These are phyloP conservation scores for Colletotrichum sp. DNA, from an alignment of 2,329 filamentous ascomycete genomes.

Conservation along the genomic window DNA sequence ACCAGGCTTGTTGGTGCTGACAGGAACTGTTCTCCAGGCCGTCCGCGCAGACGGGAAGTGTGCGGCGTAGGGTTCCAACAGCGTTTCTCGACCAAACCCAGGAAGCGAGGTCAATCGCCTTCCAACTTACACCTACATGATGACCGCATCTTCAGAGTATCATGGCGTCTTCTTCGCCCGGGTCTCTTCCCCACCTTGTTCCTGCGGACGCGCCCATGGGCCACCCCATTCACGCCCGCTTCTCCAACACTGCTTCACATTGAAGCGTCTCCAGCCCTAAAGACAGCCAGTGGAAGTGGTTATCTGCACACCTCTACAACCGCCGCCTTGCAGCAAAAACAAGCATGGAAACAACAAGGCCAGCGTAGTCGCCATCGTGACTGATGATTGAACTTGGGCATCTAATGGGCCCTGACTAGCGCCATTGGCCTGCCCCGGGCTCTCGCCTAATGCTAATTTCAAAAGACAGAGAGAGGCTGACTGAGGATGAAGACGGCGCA, in stretches of 20 bases:
- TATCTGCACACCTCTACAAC: constrained; percentile 10
- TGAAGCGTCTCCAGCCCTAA: constrained; percentile 7
- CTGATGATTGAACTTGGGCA: background rate
- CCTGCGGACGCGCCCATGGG: background rate
- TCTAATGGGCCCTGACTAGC: background rate
- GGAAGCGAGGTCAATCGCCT: background rate
- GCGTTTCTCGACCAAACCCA: background rate
- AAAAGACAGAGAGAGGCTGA: constrained; percentile 8
- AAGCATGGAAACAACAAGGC: background rate
- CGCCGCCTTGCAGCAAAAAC: constrained; percentile 5
- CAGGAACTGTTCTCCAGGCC: background rate
- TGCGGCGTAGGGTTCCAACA: background rate
- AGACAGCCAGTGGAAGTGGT: background rate
- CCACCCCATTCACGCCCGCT: constrained; percentile 10
- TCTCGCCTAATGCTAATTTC: background rate
- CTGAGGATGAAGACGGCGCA: constrained; percentile 9
- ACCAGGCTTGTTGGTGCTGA: constrained; percentile 16
- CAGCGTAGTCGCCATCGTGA: constrained; percentile 16
- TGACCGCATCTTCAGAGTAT: constrained; percentile 19
- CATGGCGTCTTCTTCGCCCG: constrained; percentile 6
- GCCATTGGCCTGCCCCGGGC: background rate
- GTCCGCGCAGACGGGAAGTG: background rate
- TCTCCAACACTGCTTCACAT: constrained; percentile 8
- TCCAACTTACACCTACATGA: constrained; percentile 13
- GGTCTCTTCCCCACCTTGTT: background rate